Percentiles rank a stretch among this genome's conserved stretches.
Evolutionary conservation across 495 filamentous ascomycete species (phyloP).

Genomic region (Aspergillus ostianus): DNA sequence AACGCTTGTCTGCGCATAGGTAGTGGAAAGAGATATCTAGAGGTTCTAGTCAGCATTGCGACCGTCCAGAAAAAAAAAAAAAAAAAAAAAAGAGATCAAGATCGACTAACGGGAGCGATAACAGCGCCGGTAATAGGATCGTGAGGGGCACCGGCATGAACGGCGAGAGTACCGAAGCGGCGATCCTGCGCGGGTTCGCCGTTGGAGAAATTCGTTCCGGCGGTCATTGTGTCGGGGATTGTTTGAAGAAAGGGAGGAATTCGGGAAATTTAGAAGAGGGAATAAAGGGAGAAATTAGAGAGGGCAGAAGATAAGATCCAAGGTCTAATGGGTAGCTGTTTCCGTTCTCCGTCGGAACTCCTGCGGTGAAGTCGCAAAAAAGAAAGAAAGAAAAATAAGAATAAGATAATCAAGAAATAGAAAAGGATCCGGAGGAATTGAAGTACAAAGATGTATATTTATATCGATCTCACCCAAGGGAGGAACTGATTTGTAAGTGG

Average conservation of each 20-base stretch:
- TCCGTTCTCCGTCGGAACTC: not conserved
- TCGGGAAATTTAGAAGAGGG: not conserved
- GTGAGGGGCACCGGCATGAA: constrained; percentile 87
- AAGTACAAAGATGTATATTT: not conserved
- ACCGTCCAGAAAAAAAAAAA: not conserved
- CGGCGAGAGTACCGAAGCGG: constrained; percentile 86
- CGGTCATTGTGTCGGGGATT: constrained; percentile 21
- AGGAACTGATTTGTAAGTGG: not conserved
- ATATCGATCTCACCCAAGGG: not conserved
- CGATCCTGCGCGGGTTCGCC: constrained; percentile 46
- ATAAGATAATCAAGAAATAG: constrained; percentile 1
- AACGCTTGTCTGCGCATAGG: constrained; percentile 81
- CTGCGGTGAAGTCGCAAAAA: not conserved
- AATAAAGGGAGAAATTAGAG: not conserved
- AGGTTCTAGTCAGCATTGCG: constrained; percentile 15
- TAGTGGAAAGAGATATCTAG: constrained; percentile 91
- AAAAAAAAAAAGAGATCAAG: not conserved
- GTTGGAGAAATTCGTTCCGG: constrained; percentile 19
- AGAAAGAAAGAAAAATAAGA: not conserved
- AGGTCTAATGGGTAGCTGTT: not conserved
- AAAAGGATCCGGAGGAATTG: not conserved
- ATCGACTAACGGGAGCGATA: constrained; percentile 68
- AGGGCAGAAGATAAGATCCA: constrained; percentile 1
- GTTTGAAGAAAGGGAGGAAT: not conserved
- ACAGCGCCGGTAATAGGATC: constrained; percentile 92